phyloP scores from a whole-genome alignment of 441 rosid genomes.

The Aquilaria agallochum region DNA sequence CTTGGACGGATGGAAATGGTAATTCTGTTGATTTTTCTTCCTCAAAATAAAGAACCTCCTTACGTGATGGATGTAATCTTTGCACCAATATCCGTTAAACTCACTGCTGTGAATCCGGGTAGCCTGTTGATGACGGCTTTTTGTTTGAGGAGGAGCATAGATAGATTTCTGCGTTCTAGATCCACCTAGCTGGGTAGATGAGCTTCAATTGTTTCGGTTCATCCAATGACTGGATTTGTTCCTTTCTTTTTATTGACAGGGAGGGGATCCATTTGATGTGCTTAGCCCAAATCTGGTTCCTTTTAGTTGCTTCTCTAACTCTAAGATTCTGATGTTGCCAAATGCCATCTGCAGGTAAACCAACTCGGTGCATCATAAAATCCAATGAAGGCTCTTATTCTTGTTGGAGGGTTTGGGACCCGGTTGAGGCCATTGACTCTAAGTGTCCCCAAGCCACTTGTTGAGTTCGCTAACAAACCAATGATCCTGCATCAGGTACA shows the following conservation, averaged over 20 bases:
- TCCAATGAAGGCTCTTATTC: constrained; percentile 96
- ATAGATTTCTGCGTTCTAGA: no score
- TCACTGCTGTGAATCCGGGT: neutral
- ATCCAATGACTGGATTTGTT: neutral
- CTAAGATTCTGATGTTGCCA: constrained; percentile 16
- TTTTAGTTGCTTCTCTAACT: constrained; percentile 6
- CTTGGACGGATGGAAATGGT: no score
- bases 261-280: neutral
- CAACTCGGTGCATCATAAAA: constrained; percentile 36
- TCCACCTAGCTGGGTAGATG: no score
- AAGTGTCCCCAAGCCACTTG: constrained; percentile 95
- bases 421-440: constrained; percentile 96
- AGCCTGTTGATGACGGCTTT: no score
- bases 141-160: no score
- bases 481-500: constrained; percentile 97
- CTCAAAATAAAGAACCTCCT: neutral
- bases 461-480: constrained; percentile 96
- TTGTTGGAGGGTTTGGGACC: constrained; percentile 98
- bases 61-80: constrained; percentile 24
- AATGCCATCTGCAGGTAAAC: constrained; percentile 37
- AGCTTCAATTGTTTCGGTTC: neutral
- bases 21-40: no score
- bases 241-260: neutral
- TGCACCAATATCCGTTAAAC: constrained; percentile 17
- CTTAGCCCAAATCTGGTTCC: constrained; percentile 7